Evolutionary conservation across 2,329 filamentous ascomycete species (phyloP), one percentile per base, ranked within the genome.

Genomic region (Pestalotiopsis sp.): DNA sequence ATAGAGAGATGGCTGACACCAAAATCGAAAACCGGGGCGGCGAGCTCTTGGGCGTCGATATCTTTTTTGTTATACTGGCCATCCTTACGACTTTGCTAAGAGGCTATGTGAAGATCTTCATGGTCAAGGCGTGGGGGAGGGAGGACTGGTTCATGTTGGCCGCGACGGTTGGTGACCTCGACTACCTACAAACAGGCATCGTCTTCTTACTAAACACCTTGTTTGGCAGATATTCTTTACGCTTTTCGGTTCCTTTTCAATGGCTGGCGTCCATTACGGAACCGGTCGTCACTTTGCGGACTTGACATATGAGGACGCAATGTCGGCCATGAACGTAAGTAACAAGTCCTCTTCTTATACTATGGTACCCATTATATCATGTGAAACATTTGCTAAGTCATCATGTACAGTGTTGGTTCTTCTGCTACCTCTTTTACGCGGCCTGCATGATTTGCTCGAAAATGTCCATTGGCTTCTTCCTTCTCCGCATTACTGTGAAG

Each of bases 401-500:
- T 52, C 45, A 56, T 20, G 17, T 66, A 25, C 56, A 66, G 64
- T 66, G 20, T 14, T 72, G 72, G 68, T 71, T 64, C 41, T 67
- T 71, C 12, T 71, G 70, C 49, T 72, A 73, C 45, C 64, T 70
- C 23, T 71, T 62, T 57, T 73, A 73, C 61, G 68, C 68, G 41
- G 20, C 62, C 17, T 70, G 69, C 45, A 73, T 73, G 70, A 72
- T 73, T 36, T 20, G 49, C 31, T 71, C 68, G 9, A 73, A 74
- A 45, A 61, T 70, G n/a, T 74, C 73, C 14, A 71, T 74, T 38
- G 71, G 69, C 45, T 59, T 68, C 20, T 74, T 74, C 59, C 69
- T 74, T 27, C 68, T 74, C 7, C 73, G 73, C n/a, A 70, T 74
- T 31, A 71, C 73, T 4, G 67, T 70, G 7, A 59, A 70, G 49